Evolutionary conservation across 208 protist species (phyloP).

Genomic region (Acanthamoeba culbertsoni): DNA sequence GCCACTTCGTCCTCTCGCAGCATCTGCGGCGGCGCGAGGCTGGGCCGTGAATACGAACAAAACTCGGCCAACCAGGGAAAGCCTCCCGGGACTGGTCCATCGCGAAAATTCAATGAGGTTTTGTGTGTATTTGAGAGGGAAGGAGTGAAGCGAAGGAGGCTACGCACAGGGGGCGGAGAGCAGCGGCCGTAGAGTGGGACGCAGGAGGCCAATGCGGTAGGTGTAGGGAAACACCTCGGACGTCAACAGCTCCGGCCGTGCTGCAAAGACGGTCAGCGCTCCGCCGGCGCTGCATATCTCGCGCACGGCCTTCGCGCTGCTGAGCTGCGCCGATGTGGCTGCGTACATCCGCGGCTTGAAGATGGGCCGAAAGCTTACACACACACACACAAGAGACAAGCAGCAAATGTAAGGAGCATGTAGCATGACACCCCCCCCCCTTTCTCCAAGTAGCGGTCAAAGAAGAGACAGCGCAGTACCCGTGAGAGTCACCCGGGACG

Average conservation of each 20-base stretch:
- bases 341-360: background rate
- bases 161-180: background rate
- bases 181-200: background rate
- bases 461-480: background rate
- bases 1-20: background rate
- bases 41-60: background rate
- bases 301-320: background rate
- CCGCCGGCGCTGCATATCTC: background rate
- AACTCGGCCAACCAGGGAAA: background rate
- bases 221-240: constrained; percentile 1
- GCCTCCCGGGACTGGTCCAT: background rate
- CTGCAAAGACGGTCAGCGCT: background rate
- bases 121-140: no score
- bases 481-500: background rate
- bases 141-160: background rate
- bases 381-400: background rate
- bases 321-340: background rate
- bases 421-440: no score
- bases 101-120: no score
- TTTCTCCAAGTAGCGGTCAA: no score
- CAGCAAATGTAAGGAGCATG: no score
- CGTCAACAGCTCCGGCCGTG: background rate
- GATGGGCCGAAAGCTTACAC: background rate
- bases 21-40: background rate
- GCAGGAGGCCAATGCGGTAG: background rate